phyloP scores from a whole-genome alignment of 495 filamentous ascomycete species.

The Trichocladium uniseriatum region DNA sequence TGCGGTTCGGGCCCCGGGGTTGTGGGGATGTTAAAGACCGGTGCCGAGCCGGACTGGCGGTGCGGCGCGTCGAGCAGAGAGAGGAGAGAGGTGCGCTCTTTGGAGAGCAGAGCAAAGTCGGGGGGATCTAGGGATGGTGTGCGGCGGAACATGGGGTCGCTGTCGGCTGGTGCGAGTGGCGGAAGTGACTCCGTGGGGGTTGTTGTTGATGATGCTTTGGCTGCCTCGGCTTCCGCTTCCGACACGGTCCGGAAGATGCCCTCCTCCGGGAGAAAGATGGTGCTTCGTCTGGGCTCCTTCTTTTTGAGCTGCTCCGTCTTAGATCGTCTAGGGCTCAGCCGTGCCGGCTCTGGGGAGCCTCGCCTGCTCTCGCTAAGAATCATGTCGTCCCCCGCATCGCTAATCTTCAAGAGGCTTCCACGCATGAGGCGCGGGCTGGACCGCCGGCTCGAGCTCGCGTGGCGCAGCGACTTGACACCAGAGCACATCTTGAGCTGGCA shows the following conservation, averaged over 20 bases:
- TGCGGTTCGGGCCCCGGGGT: constrained; percentile 15
- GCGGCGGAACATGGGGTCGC: constrained; percentile 24
- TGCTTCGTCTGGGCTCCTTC: constrained; percentile 27
- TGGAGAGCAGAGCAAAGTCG: constrained; percentile 33
- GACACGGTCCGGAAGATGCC: constrained; percentile 45
- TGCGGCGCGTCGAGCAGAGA: constrained; percentile 46
- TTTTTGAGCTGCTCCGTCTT: constrained; percentile 22
- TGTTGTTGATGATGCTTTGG: neutral
- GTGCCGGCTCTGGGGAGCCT: constrained; percentile 8
- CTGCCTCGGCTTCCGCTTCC: constrained; percentile 30
- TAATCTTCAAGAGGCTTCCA: constrained; percentile 19
- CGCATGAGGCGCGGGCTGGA: constrained; percentile 25
- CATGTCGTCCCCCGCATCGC: constrained; percentile 34
- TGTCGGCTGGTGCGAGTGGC: constrained; percentile 8
- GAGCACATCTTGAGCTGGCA: constrained; percentile 66
- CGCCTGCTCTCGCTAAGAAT: constrained; percentile 30
- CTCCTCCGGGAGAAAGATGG: constrained; percentile 41
- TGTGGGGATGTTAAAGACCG: constrained; percentile 30
- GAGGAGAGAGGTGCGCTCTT: constrained; percentile 42
- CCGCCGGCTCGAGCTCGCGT: constrained; percentile 11
- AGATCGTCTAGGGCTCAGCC: constrained; percentile 17
- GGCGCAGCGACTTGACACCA: constrained; percentile 33
- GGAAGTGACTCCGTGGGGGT: constrained; percentile 5
- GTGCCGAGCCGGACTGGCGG: constrained; percentile 20
- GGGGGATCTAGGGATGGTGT: constrained; percentile 46